Base-by-base conservation (phyloP, 2,329 filamentous ascomycete species). In the Trichoderma brevicompactum region DNA sequence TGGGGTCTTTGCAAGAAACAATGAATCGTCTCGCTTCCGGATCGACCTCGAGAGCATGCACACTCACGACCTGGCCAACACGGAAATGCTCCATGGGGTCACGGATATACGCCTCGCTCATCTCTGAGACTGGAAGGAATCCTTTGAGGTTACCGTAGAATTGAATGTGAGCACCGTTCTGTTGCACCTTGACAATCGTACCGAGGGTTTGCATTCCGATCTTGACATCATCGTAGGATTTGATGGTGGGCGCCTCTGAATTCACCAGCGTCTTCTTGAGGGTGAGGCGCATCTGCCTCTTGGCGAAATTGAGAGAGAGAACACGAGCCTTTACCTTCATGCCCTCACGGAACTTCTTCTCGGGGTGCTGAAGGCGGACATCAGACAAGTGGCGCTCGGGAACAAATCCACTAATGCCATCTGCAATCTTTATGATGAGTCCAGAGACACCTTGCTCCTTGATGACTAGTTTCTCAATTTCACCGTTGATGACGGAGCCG, bases 71-170 rank as follows among this genome's bases (percentile, higher is more conserved):
- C 76, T 99, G 95, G 0, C 95, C 96, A 49, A 88, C 79, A 41
- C 90, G 88, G 81, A 99, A 99, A 78, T 98, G 94, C 73, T 96
- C 89, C 52, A 86, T 87, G 5, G 95, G 93, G 73, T 97, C 91
- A 70, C 90, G 87, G 72, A 99, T 97, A 74, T 90, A 97, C 10
- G 94, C 93, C 76, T 99, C 95, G 75, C 95, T 98, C 95, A 99
- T 99, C 78, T 99, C 94, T 1, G 92, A 92, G 0, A 96, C 89
- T 2, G 95, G 95, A 63, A 99, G 83, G 80, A 96, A 99, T 8
- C 91, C 96, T 69, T 88, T 87, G 19, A 99, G 82, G 8, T 83
- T 79, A 17, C 92, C 92, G 73, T 96, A 99, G 78, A 98, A 99
- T 74, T 96, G 92, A 61, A 99, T 90, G 17, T 94, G 87, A 10